phyloP scores from a whole-genome alignment of 2,329 filamentous ascomycete genomes.

The Amauroascus niger region DNA sequence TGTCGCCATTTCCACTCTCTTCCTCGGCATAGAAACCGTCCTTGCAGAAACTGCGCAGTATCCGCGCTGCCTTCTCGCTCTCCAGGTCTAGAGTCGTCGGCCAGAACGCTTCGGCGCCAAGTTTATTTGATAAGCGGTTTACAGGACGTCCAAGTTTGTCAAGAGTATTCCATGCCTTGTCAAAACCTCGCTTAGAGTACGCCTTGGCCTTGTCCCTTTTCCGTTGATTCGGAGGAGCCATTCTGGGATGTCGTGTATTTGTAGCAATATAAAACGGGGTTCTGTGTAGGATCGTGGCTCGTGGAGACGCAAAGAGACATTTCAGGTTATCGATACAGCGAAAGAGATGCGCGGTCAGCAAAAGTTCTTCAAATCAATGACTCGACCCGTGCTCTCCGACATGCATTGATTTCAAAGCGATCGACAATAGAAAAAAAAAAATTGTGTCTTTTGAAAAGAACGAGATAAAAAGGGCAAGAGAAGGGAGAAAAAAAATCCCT shows the following conservation, averaged over 20 bases:
- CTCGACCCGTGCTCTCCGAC: constrained; percentile 3
- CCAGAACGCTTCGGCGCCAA: constrained; percentile 77
- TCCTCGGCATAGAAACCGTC: constrained; percentile 61
- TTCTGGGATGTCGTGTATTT: not conserved
- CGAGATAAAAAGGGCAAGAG: not conserved
- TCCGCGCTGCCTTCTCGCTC: constrained; percentile 82
- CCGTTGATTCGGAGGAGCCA: constrained; percentile 27
- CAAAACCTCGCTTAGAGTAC: constrained; percentile 56
- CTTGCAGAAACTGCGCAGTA: constrained; percentile 81
- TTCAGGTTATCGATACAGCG: not conserved
- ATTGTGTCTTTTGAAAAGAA: not conserved
- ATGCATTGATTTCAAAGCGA: not conserved
- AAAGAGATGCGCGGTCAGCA: not conserved
- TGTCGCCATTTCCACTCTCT: constrained; percentile 35
- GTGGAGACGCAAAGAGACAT: constrained; percentile 3
- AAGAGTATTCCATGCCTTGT: constrained; percentile 58
- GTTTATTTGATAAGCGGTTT: constrained; percentile 69
- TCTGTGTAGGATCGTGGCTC: not conserved
- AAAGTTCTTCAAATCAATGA: not conserved
- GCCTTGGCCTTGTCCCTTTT: constrained; percentile 47
- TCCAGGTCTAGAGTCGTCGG: constrained; percentile 77
- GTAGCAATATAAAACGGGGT: constrained; percentile 34
- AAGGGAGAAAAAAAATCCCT: not conserved
- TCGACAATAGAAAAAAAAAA: not conserved
- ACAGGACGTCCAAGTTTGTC: constrained; percentile 66